phyloP scores from a whole-genome alignment of 371 early-diverging fungal species.

The Mucor indicus region DNA sequence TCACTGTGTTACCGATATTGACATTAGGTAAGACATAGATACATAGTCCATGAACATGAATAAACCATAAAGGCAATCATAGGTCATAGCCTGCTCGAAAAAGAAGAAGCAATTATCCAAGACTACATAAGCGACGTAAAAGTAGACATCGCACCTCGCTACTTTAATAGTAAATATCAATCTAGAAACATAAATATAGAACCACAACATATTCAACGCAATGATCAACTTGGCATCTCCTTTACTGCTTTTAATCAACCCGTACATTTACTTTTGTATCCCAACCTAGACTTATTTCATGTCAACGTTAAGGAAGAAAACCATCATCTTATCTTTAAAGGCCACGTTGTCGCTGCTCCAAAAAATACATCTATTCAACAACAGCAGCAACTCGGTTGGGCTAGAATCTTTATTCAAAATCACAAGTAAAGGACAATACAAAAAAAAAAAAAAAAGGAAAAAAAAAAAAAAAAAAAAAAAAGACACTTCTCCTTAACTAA shows the following conservation, averaged over 20 bases:
- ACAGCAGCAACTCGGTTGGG: slow-evolving; percentile 64
- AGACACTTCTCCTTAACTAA: too few species aligned
- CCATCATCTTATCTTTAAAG: slow-evolving; percentile 6
- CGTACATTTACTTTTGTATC: slow-evolving; percentile 66
- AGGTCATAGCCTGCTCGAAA: too few species aligned
- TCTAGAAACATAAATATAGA: slow-evolving; percentile 1
- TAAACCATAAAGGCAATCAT: slow-evolving; percentile 5
- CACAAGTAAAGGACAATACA: slow-evolving; percentile 5
- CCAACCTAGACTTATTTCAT: slow-evolving; percentile 74
- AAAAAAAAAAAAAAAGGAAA: background rate
- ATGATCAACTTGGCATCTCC: slow-evolving; percentile 6
- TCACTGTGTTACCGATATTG: slow-evolving; percentile 2
- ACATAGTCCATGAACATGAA: too few species aligned
- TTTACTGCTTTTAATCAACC: slow-evolving; percentile 27
- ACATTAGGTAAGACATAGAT: background rate
- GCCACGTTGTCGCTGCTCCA: slow-evolving; percentile 3
- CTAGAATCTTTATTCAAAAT: slow-evolving; percentile 50
- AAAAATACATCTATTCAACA: background rate
- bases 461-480: too few species aligned
- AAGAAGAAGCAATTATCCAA: slow-evolving; percentile 3
- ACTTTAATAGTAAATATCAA: slow-evolving; percentile 11
- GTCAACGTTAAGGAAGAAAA: background rate
- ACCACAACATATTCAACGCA: background rate
- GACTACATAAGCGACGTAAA: too few species aligned
- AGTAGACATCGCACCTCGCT: slow-evolving; percentile 11